These are phyloP conservation scores for Moricandia arvensis DNA, from an alignment of 345 rosid species.

Conservation along the genomic window DNA sequence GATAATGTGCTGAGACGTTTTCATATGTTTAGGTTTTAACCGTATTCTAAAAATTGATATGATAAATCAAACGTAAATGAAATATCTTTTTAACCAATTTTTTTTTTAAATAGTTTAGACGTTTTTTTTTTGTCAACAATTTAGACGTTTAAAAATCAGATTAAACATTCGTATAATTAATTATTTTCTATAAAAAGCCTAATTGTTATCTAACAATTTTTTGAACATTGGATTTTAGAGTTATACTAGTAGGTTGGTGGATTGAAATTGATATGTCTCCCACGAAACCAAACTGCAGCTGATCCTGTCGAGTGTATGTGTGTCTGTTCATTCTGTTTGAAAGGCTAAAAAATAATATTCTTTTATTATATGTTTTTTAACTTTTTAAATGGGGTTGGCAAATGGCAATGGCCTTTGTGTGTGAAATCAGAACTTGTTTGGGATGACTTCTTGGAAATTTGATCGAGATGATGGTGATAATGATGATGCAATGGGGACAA, in stretches of 20 bases:
- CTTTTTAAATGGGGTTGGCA: neutral
- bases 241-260: neutral
- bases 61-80: too few species aligned
- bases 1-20: neutral
- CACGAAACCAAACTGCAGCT: conserved; percentile 6
- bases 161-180: too few species aligned
- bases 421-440: neutral
- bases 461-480: neutral
- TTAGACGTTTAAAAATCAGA: too few species aligned
- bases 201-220: too few species aligned
- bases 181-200: too few species aligned
- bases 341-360: neutral
- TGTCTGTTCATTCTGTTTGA: neutral
- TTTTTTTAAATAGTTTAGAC: too few species aligned
- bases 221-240: neutral
- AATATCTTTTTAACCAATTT: too few species aligned
- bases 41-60: too few species aligned
- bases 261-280: conserved; percentile 24
- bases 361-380: neutral
- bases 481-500: neutral
- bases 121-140: too few species aligned
- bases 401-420: neutral
- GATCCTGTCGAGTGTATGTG: neutral
- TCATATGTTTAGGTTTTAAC: neutral
- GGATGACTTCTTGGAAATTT: neutral